These are phyloP conservation scores for Sporothrix globosa DNA, from an alignment of 2,329 filamentous ascomycete species.

Conservation along the genomic window DNA sequence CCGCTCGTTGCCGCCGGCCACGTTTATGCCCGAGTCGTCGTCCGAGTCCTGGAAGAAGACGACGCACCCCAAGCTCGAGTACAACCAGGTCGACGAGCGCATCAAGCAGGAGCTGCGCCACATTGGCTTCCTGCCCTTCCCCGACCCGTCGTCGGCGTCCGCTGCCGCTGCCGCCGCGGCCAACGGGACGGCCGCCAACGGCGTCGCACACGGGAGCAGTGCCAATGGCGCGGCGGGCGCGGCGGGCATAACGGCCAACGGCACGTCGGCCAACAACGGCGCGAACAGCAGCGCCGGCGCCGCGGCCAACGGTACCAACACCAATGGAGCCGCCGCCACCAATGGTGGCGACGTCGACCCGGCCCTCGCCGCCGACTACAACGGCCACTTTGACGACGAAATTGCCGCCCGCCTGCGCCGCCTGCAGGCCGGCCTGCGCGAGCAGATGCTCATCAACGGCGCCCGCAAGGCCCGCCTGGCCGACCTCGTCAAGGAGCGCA, in stretches of 20 bases:
- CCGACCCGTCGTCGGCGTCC: constrained; percentile 36
- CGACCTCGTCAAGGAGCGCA: constrained; percentile 85
- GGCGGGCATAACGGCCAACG: background rate
- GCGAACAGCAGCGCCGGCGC: constrained; percentile 26
- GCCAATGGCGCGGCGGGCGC: background rate
- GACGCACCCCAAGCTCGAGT: constrained; percentile 75
- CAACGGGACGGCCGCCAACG: constrained; percentile 1
- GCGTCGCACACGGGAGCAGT: constrained; percentile 32
- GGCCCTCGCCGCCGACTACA: constrained; percentile 69
- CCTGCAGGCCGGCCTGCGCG: constrained; percentile 78
- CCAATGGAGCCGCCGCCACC: background rate
- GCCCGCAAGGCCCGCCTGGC: constrained; percentile 85
- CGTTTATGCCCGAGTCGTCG: constrained; percentile 76
- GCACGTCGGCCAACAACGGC: constrained; percentile 21
- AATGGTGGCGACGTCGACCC: constrained; percentile 12
- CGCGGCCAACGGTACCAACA: constrained; percentile 37
- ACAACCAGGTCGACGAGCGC: constrained; percentile 84
- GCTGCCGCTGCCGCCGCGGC: constrained; percentile 33
- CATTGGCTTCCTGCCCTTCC: constrained; percentile 76
- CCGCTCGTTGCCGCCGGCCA: constrained; percentile 65
- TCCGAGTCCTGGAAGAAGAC: constrained; percentile 79
- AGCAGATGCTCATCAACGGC: constrained; percentile 84
- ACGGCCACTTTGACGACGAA: constrained; percentile 90
- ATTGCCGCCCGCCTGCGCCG: constrained; percentile 86
- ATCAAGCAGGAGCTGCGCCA: constrained; percentile 88